These are phyloP conservation scores for Decorospora gaudefroyi DNA, from an alignment of 2,329 filamentous ascomycete species.

Conservation along the genomic window DNA sequence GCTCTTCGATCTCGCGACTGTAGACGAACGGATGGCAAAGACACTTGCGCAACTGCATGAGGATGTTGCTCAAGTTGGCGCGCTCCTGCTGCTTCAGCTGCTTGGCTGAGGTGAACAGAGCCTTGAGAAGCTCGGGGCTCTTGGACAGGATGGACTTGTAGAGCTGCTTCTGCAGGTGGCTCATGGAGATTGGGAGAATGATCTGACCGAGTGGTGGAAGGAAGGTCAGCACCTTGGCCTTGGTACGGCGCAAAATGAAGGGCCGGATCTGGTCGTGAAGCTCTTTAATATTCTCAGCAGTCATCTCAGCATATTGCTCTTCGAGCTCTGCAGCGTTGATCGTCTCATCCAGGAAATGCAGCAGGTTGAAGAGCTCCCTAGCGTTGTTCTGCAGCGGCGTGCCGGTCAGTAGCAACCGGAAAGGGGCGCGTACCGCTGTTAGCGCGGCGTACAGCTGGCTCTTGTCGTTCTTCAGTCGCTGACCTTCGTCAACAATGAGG, in stretches of 20 bases:
- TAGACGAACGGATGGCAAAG: slow-evolving; percentile 97
- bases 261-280: slow-evolving; percentile 82
- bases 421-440: slow-evolving; percentile 73
- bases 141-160: slow-evolving; percentile 93
- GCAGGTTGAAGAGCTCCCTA: slow-evolving; percentile 90
- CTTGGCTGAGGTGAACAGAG: slow-evolving; percentile 73
- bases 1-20: slow-evolving; percentile 86
- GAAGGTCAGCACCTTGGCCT: slow-evolving; percentile 87
- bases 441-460: slow-evolving; percentile 79
- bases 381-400: slow-evolving; percentile 96
- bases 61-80: slow-evolving; percentile 85
- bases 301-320: slow-evolving; percentile 74
- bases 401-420: slow-evolving; percentile 81
- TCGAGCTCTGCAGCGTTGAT: slow-evolving; percentile 75
- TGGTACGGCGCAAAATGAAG: slow-evolving; percentile 76
- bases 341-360: slow-evolving; percentile 84
- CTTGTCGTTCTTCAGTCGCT: slow-evolving; percentile 91
- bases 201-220: slow-evolving; percentile 92
- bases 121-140: slow-evolving; percentile 83
- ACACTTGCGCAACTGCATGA: slow-evolving; percentile 93
- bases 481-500: slow-evolving; percentile 91
- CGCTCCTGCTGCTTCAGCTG: slow-evolving; percentile 69
- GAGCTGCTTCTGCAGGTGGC: slow-evolving; percentile 86
- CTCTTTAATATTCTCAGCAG: slow-evolving; percentile 77
- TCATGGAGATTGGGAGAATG: slow-evolving; percentile 96